Percentiles rank a stretch among this genome's conserved stretches.
Evolutionary conservation across 2,329 filamentous ascomycete species (phyloP).

Genomic region (Hymenoscyphus salicellus): DNA sequence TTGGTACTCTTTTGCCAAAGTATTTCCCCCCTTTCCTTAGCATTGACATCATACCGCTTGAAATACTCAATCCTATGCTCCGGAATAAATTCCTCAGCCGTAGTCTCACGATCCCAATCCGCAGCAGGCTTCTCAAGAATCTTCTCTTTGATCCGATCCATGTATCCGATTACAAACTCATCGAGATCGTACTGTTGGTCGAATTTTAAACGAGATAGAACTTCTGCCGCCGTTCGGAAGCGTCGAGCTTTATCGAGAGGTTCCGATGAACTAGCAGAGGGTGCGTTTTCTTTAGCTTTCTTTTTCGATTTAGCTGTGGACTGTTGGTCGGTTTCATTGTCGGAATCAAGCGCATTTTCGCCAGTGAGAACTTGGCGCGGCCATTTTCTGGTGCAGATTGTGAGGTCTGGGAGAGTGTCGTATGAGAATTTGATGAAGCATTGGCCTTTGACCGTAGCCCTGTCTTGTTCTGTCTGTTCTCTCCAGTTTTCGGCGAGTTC

Average conservation of each 20-base stretch:
- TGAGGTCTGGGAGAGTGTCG: constrained; percentile 6
- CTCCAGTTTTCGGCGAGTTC: constrained; percentile 12
- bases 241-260: constrained; percentile 5
- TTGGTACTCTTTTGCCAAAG: constrained; percentile 50
- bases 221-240: constrained; percentile 22
- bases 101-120: constrained; percentile 23
- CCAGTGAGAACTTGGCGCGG: constrained; percentile 13
- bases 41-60: constrained; percentile 47
- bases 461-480: constrained; percentile 2
- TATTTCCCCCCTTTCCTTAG: constrained; percentile 47
- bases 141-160: constrained; percentile 19
- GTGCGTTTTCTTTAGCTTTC: background rate
- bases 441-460: constrained; percentile 3
- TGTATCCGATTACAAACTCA: constrained; percentile 26
- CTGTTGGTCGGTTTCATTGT: background rate
- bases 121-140: constrained; percentile 19
- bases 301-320: background rate
- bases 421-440: constrained; percentile 13
- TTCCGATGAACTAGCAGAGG: background rate
- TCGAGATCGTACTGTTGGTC: constrained; percentile 26
- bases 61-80: constrained; percentile 64
- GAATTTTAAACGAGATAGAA: constrained; percentile 25
- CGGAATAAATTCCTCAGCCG: constrained; percentile 65
- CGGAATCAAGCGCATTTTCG: constrained; percentile 2
- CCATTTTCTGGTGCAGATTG: constrained; percentile 14